Base-by-base conservation (phyloP, 805 yeast genomes). In the Kazachstania kunashirensis region DNA sequence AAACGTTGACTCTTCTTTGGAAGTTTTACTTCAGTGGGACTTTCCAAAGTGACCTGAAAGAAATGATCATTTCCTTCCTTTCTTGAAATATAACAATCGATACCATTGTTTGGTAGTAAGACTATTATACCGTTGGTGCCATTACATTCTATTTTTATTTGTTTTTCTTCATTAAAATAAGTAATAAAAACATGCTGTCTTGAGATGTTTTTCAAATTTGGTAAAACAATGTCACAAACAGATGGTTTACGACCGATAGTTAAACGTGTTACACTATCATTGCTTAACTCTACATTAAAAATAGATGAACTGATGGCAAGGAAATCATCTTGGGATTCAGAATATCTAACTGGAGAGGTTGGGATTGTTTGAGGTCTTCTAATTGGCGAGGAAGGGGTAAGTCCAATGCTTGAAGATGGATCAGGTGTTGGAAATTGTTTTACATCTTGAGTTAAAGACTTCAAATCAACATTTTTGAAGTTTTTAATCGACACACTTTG, bases 61-160 rank as follows among this genome's bases (percentile, higher is more conserved):
- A 45, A 33, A 6, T 49, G 39, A 4, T 46, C 50, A 2, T 44
- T 39, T 5, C 45, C 26, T 32, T 50, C 31, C 7, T 39, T 42
- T 24, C 38, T 41, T 6, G 52, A 33, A 24, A 50, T 47, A n/a
- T 61, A 60, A 29, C 67, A 66, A 13, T 55, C 46, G 10, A 65
- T 45, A 14, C 38, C 38, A 6, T 50, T 47, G 14, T 55, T 59
- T 0, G 95, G 92, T 28, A 84, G 70, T 4, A 71, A 66, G 14
- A 86, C 71, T 8, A 72, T 68, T 34, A 83, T 62, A 9, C 96
- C 96, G 56, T 89, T 89, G 61, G 77, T 72, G 3, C 97, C 96
- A 37, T 75, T 57, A 57, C 96, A 89, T 31, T 71, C 71, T 34
- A 89, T 55, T 12, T 61, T 63, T 31, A 84, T 55, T 31, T 65